Evolutionary conservation across 1,284 basidiomycete genomes (phyloP), one percentile per base, ranked within the genome.

Genomic region (Heterobasidion parviporum): DNA sequence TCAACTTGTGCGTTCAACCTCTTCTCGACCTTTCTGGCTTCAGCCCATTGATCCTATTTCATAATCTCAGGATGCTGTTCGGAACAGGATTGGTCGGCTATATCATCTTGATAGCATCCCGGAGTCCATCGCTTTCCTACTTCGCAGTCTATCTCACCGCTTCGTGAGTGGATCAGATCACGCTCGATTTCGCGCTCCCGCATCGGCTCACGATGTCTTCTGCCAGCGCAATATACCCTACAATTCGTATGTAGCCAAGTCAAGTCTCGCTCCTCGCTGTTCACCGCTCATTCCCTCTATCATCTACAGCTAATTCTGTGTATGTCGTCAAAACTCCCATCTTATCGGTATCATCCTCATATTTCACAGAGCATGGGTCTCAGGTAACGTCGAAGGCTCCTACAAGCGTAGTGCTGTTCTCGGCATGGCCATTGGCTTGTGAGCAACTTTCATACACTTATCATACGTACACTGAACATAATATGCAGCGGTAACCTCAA

Each of bases 371-470:
- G 77, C 81, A 20, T 80, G 79, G 73, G 72, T 78, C 2, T 74
- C 77, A 10, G 68, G 72, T 53, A 80, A 80, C 54, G 70, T 76
- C 38, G 80, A 83, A 62, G 76, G 87, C 7, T 78, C 80, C 0
- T 90, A 89, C 68, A 89, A 89, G 62, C 82, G 87, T 20, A 84
- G 83, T 60, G 86, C 88, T 1, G 78, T 84, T 0, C 71, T 89
- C 26, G 88, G 75, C 0, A 84, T 87, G 82, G 77, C 82, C 6
- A 85, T 87, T 55, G 78, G 81, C 55, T 81, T 77, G 81, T 82
- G 59, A 62, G 80, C 70, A 20, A 6, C 43, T 44, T 26, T 8
- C 2, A 26, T 36, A 16, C n/a, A 5, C 32, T 8, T 15, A 32
- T 26, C 35, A 46, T 32, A 8, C 12, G 6, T 35, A 20, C 36